A percentile compares a stretch with the other conserved stretches of the same genome.
Conservation (phyloP, 345 rosid species). For the Populus deltoides region DNA sequence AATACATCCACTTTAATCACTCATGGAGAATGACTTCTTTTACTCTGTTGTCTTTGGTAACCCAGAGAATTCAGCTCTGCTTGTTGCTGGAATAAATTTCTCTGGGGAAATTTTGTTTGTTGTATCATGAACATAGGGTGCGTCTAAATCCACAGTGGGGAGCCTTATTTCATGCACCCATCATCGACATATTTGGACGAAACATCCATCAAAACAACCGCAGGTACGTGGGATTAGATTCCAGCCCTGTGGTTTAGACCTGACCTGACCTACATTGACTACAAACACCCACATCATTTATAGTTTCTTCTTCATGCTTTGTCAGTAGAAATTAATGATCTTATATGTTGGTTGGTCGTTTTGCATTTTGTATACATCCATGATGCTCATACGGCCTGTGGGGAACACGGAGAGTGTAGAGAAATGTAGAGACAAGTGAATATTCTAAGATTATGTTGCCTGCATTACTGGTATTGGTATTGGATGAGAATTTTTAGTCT, state of each 20-base stretch:
- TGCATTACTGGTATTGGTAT: neutral
- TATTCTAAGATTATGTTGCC: neutral
- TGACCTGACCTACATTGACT: neutral
- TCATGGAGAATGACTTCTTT: neutral
- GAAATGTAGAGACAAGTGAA: neutral
- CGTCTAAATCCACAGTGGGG: neutral
- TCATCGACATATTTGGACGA: neutral
- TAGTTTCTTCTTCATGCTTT: neutral
- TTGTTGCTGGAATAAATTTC: neutral
- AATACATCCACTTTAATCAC: neutral
- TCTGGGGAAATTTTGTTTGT: neutral
- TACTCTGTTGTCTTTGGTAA: neutral
- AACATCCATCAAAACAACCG: neutral
- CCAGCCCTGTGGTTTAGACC: neutral
- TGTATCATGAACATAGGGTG: neutral
- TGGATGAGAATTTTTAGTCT: neutral
- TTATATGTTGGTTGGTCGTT: neutral
- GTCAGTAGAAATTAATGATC: neutral
- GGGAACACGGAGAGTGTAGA: neutral
- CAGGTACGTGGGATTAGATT: neutral
- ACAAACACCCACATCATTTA: neutral
- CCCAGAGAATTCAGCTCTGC: neutral
- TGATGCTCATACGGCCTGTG: neutral
- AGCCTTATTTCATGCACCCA: neutral
- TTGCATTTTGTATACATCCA: neutral